Evolutionary conservation across 352 stramenopile species (phyloP).

Genomic region (Pythium pyrilobum): DNA sequence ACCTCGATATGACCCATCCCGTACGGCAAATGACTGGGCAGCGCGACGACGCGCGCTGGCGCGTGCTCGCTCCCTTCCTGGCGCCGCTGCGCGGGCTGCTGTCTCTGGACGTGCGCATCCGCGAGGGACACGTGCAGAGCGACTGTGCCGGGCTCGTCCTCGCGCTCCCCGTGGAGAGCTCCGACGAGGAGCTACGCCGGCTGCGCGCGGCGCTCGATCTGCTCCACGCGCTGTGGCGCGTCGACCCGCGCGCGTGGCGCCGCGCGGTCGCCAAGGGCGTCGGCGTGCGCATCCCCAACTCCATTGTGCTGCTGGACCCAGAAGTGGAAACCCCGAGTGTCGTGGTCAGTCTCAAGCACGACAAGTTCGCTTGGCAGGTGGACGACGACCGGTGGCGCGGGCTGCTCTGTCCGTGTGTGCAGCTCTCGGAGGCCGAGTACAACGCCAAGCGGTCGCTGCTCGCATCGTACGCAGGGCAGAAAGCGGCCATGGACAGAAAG

Average conservation of each 20-base stretch:
- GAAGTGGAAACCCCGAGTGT: not conserved
- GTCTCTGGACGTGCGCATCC: not conserved
- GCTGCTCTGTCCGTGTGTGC: not conserved
- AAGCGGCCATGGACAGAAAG: not conserved
- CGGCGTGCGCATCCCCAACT: not conserved
- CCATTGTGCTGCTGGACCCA: not conserved
- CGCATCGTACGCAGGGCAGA: not conserved
- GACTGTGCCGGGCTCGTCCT: not conserved
- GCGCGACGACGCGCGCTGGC: not conserved
- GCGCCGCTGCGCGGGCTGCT: not conserved
- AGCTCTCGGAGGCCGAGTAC: not conserved
- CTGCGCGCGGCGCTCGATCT: constrained; percentile 4
- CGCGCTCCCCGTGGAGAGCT: constrained; percentile 9
- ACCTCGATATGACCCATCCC: not conserved
- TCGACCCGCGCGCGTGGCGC: constrained; percentile 8
- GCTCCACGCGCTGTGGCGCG: constrained; percentile 8
- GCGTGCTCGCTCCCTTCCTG: not conserved
- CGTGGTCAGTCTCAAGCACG: constrained; percentile 11
- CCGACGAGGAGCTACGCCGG: not conserved
- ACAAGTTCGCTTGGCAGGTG: constrained; percentile 14
- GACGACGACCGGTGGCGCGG: not conserved
- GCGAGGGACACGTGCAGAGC: constrained; percentile 7
- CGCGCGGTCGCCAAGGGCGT: not conserved
- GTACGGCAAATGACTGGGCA: not conserved
- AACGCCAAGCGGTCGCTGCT: not conserved